Conservation (phyloP, 2,329 filamentous ascomycete genomes). For the Fusarium continuum region DNA sequence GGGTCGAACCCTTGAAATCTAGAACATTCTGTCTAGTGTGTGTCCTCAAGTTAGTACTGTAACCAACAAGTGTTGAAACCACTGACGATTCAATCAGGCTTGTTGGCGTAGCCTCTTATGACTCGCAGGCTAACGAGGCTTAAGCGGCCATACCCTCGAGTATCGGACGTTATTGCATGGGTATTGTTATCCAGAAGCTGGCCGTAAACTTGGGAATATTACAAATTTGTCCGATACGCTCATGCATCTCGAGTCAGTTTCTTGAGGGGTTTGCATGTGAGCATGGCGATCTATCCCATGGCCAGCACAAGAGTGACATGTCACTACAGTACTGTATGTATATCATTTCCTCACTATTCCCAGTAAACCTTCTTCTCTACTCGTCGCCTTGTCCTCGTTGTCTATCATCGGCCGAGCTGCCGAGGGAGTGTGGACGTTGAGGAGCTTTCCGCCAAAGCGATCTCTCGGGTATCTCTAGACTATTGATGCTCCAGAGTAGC, state of each 20-base stretch:
- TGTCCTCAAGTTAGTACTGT: neutral
- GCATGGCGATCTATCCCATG: neutral
- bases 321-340: no score
- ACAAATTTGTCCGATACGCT: neutral
- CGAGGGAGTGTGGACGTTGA: slow-evolving; percentile 14
- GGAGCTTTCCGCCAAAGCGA: slow-evolving; percentile 16
- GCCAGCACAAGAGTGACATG: slow-evolving; percentile 7
- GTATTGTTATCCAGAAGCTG: neutral
- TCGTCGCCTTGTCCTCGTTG: neutral
- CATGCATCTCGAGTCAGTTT: slow-evolving; percentile 8
- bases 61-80: neutral
- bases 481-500: neutral
- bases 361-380: slow-evolving; percentile 11
- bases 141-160: neutral
- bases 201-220: neutral
- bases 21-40: neutral
- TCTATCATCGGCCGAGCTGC: neutral
- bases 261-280: neutral
- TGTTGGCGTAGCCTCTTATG: neutral
- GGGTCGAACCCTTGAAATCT: neutral
- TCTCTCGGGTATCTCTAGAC: slow-evolving; percentile 14
- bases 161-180: neutral
- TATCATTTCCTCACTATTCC: slow-evolving; percentile 27
- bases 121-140: slow-evolving; percentile 1
- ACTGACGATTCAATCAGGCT: slow-evolving; percentile 2